Evolutionary conservation across 179 eudicot genomes (phyloP).

Genomic region (Corrigiola litoralis): DNA sequence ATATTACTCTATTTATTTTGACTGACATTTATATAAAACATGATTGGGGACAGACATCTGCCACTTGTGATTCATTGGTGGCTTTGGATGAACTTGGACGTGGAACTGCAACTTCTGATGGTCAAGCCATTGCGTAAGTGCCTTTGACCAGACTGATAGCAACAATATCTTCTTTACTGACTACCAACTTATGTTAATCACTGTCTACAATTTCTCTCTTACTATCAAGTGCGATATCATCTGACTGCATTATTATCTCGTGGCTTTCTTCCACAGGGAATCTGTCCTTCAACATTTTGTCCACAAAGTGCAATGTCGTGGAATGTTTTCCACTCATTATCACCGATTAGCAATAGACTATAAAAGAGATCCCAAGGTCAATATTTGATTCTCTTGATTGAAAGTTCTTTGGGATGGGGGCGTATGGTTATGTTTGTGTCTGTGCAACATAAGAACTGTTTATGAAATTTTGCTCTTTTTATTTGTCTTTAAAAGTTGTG

Average conservation of each 20-base stretch:
- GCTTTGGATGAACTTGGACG: slow-evolving; percentile 99
- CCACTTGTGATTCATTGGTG: slow-evolving; percentile 82
- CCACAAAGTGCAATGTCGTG: slow-evolving; percentile 72
- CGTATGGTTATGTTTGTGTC: not conserved
- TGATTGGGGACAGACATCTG: slow-evolving; percentile 55
- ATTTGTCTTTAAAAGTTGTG: not conserved
- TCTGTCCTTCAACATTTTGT: slow-evolving; percentile 94
- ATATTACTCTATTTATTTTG: not conserved
- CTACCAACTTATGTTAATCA: not conserved
- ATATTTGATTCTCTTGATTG: slow-evolving; percentile 5
- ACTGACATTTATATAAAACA: slow-evolving; percentile 8
- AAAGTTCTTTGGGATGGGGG: not conserved
- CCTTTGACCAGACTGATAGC: not conserved
- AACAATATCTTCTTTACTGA: not conserved
- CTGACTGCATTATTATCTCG: slow-evolving; percentile 5
- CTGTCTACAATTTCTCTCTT: not conserved
- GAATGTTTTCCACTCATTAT: slow-evolving; percentile 97
- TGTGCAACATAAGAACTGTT: not conserved
- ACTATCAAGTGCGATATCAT: not conserved
- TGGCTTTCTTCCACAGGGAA: slow-evolving; percentile 46
- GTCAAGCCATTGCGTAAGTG: slow-evolving; percentile 99
- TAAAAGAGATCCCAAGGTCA: slow-evolving; percentile 55
- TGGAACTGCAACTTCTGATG: slow-evolving; percentile 99
- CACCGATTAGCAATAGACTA: slow-evolving; percentile 79
- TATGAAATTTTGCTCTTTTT: not conserved